These are phyloP conservation scores for Wickerhamomyces sp. DNA, from an alignment of 1,139 yeast species.

Conservation along the genomic window DNA sequence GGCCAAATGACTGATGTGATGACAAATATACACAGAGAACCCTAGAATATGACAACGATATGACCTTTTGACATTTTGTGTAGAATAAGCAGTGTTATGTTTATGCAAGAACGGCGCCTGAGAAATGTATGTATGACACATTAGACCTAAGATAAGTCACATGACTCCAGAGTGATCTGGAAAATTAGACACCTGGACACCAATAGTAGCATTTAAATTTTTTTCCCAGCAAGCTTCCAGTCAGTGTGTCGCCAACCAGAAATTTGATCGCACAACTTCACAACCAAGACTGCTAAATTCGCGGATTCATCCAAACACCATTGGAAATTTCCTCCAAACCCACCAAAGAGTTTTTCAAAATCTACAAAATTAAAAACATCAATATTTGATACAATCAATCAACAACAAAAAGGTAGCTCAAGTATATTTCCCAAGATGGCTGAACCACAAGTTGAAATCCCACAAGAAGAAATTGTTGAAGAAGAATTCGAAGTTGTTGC, in stretches of 20 bases:
- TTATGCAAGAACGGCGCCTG: no score
- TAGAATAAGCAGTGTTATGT: no score
- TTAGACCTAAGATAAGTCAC: neutral
- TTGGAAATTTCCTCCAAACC: neutral
- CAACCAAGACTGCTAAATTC: neutral
- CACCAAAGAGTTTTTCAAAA: neutral
- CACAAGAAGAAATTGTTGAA: conserved; percentile 26
- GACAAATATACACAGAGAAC: no score
- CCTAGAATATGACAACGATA: neutral
- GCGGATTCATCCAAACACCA: neutral
- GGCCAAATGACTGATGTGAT: conserved; percentile 41
- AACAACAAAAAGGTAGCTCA: neutral
- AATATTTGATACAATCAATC: neutral
- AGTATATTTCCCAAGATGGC: conserved; percentile 20
- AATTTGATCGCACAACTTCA: neutral
- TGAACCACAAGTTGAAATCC: conserved; percentile 28
- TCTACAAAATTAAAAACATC: conserved; percentile 1
- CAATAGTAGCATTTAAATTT: no score
- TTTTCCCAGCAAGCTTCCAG: neutral
- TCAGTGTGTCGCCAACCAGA: neutral
- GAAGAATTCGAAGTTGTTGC: conserved; percentile 43
- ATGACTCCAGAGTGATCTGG: neutral
- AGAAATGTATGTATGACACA: neutral
- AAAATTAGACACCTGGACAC: neutral
- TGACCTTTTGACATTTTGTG: neutral